Base-by-base conservation (phyloP, 2,329 filamentous ascomycete genomes). In the Epicoccum nigrum region DNA sequence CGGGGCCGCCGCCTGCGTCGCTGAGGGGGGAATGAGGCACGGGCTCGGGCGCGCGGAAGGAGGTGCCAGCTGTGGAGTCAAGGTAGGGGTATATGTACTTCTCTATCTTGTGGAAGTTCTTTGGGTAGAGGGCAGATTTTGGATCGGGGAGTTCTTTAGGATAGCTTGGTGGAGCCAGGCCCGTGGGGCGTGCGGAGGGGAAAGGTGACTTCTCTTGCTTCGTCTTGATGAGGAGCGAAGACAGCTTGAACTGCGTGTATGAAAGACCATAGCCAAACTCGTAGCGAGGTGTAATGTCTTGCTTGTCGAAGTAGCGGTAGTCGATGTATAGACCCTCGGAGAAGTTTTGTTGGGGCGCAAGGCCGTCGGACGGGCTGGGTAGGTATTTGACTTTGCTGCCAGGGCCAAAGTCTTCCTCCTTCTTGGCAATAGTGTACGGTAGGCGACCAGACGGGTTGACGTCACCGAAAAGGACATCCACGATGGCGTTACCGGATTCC, bases 201-300 rank as follows among this genome's bases (percentile, higher is more conserved):
- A 71, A 51, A 7, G 60, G 64, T 3, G 62, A 62, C 67, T 85
- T 87, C 6, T 71, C 60, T 41, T 78, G 79, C 55, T 16, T 72
- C 58, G 15, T 72, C 45, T 52, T 68, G 58, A 74, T 64, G 40
- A 88, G 72, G 7, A 77, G 72, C 25, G 82, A 79, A 9, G 78
- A 79, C 49, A 90, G 81, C 11, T 82, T 75, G 70, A 93, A 95
- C 1, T 75, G 81, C 0, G 90, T 92, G 76, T 94, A 96, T 44
- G 86, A 90, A 2, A 97, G 81, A 0, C 92, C 93, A 54, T 86
- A 92, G 0, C 93, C 92, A 63, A 97, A 97, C 38, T 90, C 88
- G 68, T 87, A 97, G 1, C 89, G 87, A 0, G 92, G 92, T 4
- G 79, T 79, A 53, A 94, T 86, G 49, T 81, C 78, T 46, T 87